Evolutionary conservation across 768 basidiomycete genomes (phyloP), one percentile per base, ranked within the genome.

Genomic region (Naganishia antarctica): DNA sequence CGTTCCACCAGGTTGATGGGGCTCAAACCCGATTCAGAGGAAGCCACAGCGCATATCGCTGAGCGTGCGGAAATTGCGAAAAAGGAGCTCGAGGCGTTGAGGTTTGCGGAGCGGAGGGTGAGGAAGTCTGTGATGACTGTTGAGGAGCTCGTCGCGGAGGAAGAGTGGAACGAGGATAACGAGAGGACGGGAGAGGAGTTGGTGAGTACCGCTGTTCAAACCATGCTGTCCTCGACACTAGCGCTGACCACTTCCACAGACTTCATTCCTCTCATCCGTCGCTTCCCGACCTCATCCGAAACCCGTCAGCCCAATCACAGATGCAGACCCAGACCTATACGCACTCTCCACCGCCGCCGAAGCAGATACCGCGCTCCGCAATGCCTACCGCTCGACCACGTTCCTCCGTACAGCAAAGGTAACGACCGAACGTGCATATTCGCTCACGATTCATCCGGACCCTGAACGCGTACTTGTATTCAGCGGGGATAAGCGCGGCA

Each of bases 391-490:
- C 29, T 62, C 66, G 8, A 70, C 78, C 65, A 60, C 50, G 9
- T 61, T 78, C 13, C 61, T 64, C n/a, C 67, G 69, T 4, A 72
- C 74, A 49, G 71, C 72, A 5, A 77, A 76, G 58, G 73, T 79
- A 53, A 77, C 75, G 12, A 62, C 70, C 0, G 79, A 80, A n/a
- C 69, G 80, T n/a, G 74, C 78, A 12, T 81, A 76, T 64, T 73
- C 70, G 25, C 76, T 81, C 69, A 66, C 68, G 4, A 73, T 79
- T 0, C 80, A 81, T 71, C 80, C 80, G n/a, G 71, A 71, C 37
- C 65, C 41, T 37, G 71, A 50, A 26, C 77, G 75, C 68, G 76
- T 68, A 21, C 64, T 81, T 29, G 75, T 79, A 3, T 73, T 79
- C 49, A 73, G 73, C 1, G 79, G 78, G 13, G 79, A 79, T 48